These are phyloP conservation scores for Leptosphaerulina australis DNA, from an alignment of 2,329 filamentous ascomycete genomes.

Conservation along the genomic window DNA sequence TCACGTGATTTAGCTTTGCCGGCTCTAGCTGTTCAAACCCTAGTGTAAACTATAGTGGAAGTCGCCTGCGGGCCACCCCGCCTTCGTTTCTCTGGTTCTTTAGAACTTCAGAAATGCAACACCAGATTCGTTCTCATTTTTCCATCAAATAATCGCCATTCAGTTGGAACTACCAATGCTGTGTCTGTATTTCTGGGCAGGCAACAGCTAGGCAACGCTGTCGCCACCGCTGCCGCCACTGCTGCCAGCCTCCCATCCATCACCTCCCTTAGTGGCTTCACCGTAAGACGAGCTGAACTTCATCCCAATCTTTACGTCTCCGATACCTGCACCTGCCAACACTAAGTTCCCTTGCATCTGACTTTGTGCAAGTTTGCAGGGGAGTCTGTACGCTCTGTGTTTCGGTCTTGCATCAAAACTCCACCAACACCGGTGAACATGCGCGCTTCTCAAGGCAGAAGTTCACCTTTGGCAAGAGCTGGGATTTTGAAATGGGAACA, in stretches of 20 bases:
- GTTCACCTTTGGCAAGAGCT: conserved; percentile 23
- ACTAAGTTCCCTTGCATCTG: conserved; percentile 28
- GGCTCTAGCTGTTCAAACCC: not conserved
- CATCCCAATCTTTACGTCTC: conserved; percentile 14
- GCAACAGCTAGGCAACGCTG: conserved; percentile 39
- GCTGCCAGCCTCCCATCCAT: conserved; percentile 20
- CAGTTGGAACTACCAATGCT: not conserved
- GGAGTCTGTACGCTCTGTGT: conserved; percentile 14
- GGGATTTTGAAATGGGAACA: conserved; percentile 2
- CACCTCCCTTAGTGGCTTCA: conserved; percentile 29
- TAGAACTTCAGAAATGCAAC: not conserved
- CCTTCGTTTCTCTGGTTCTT: no score
- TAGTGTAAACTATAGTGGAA: not conserved
- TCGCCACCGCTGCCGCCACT: conserved; percentile 15
- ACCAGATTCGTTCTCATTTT: not conserved
- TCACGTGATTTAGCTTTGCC: not conserved
- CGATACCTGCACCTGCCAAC: conserved; percentile 19
- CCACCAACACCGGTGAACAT: conserved; percentile 44
- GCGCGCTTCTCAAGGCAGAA: conserved; percentile 41
- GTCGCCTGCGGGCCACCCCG: conserved; percentile 4
- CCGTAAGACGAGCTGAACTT: conserved; percentile 37
- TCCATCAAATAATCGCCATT: not conserved
- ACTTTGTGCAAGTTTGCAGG: conserved; percentile 27
- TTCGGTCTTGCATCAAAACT: conserved; percentile 20
- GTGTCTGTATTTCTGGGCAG: conserved; percentile 13